Base-by-base conservation (phyloP, 371 early-diverging fungal species). In the Mucor indicus region DNA sequence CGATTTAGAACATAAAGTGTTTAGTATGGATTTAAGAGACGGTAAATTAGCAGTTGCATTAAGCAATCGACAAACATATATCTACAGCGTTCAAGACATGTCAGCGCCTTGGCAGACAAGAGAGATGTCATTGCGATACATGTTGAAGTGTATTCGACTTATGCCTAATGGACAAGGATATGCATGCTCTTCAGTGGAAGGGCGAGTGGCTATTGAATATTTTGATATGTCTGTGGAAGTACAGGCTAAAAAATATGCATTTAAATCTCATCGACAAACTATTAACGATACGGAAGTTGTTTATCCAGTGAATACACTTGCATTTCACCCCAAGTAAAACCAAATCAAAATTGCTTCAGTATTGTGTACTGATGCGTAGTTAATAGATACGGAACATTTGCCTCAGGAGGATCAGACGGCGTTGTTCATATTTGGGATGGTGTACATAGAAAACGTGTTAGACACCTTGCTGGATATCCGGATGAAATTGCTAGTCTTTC, bases 401-500 rank as follows among this genome's bases (percentile, higher is more conserved):
- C 88, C 8, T 87, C 96, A 10, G 98, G 97, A 29, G 98, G 98
- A 21, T 85, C 88, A 1, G 98, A 98, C 64, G 90, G 93, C n/a
- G 81, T 84, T 16, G 93, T 96, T 24, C 85, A 79, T 60, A 70
- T 93, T 23, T 98, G 98, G 98, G 95, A 97, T 59, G 90, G 91
- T 22, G 79, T 79, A 44, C 83, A 92, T 73, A 89, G 88, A 67
- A 95, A 95, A 71, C 81, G 96, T 9, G 50, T 95, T 44, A 79
- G 83, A 53, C 85, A 86, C 43, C 93, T 81, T 57, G 81, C 86
- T 20, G 73, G 79, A 12, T 96, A 87, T 62, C 89, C 92, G 4
- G 85, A 94, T n/a, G 84, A 89, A 29, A 81, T 96, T 33, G 57
- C 95, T 1, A 67, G 87, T n/a, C 65, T 98, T 27, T 69, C 84